phyloP scores from a whole-genome alignment of 2,329 filamentous ascomycete genomes.

The Phialophora verrucosa region DNA sequence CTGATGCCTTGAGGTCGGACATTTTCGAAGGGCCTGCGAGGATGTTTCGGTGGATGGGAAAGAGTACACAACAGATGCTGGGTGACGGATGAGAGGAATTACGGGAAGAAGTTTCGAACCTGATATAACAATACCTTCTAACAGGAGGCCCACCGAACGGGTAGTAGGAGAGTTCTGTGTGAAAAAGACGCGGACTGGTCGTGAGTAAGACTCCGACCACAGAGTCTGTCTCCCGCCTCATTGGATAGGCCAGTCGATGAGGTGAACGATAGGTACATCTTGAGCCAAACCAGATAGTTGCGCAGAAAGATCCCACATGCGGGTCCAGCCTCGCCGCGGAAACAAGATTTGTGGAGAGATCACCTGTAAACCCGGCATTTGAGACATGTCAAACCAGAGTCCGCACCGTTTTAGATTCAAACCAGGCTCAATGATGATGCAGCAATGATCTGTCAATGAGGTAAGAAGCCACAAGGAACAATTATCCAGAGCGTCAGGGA shows the following conservation, averaged over 20 bases:
- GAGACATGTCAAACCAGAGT: constrained; percentile 8
- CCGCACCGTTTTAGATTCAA: constrained; percentile 29
- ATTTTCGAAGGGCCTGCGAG: constrained; percentile 52
- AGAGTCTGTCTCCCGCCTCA: not conserved
- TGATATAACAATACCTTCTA: constrained; percentile 11
- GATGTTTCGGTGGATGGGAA: constrained; percentile 3
- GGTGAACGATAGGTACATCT: not conserved
- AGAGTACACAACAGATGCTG: not conserved
- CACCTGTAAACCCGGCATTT: not conserved
- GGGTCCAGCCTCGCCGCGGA: not conserved
- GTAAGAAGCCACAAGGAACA: not conserved
- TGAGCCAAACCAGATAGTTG: not conserved
- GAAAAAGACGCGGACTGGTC: not conserved
- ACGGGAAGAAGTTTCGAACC: not conserved
- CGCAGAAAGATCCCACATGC: constrained; percentile 11
- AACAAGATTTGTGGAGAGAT: constrained; percentile 11
- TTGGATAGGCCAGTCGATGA: not conserved
- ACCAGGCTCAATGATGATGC: constrained; percentile 38
- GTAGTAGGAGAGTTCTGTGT: not conserved
- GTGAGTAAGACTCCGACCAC: constrained; percentile 1
- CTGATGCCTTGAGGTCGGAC: constrained; percentile 72
- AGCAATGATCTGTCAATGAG: constrained; percentile 13
- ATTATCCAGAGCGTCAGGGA: not conserved
- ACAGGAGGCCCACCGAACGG: not conserved
- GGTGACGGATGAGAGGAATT: not conserved